Evolutionary conservation across 345 rosid genomes (phyloP), one percentile per base, ranked within the genome.

Genomic region (Lagerstroemia speciosa): DNA sequence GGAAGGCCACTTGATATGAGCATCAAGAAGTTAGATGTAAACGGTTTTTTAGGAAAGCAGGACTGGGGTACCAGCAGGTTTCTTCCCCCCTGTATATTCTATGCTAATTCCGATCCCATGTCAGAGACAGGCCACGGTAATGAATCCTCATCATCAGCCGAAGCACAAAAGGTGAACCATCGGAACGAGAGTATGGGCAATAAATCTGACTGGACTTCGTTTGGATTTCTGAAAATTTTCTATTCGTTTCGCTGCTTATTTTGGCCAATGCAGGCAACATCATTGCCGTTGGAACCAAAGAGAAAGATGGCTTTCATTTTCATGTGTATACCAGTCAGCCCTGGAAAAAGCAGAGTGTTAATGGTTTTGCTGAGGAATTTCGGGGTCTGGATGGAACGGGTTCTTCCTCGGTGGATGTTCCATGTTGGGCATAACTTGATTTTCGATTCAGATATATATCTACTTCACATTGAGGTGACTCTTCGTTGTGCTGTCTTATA

Each of bases 391-490:
- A 82, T 88, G 15, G 95, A 92, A 65, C 84, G 79, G 78, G 75
- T 92, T 69, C 68, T 90, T 40, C 97, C 98, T 12, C 76, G 95
- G 67, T 92, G 98, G 96, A 61, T 90, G 65, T 92, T 90, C 78
- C 98, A 92, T 55, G 72, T 88, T 64, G 85, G 88, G 60, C 87
- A 83, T 57, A 92, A 90, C 78, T 82, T 86, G 57, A 80, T 92
- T 74, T 85, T 92, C 52, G 98, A 92, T 86, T 90, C 97, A 31
- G 95, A 90, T 81, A 74, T 92, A 65, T 88, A 85, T 74, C 89
- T 92, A 62, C 98, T 90, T 80, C 97, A 87, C 69, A 76, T 85
- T 33, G 90, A 90, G 95, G 98, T 92, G 33, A 26, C 33, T 20
- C 34, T 43, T 62, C 20, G 33, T 22, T 19, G 7, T 19, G 30